phyloP scores from a whole-genome alignment of 1,284 basidiomycete genomes.

The Rhodofomes roseus region DNA sequence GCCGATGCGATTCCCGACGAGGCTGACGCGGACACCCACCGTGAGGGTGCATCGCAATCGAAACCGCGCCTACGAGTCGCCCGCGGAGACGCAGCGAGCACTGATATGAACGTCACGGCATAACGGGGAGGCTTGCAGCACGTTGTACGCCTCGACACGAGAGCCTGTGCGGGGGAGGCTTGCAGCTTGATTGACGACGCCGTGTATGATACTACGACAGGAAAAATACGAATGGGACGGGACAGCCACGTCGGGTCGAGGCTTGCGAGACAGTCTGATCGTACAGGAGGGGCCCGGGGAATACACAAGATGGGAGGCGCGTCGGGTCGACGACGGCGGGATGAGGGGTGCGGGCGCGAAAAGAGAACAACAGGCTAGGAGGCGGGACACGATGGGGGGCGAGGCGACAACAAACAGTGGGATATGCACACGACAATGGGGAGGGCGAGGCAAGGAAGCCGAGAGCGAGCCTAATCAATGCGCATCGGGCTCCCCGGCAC shows the following conservation, averaged over 20 bases:
- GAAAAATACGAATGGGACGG: not conserved
- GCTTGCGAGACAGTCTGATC: not conserved
- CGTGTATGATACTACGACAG: not conserved
- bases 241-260: not conserved
- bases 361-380: not conserved
- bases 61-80: too few species aligned
- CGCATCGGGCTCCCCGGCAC: slow-evolving; percentile 28
- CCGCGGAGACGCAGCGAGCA: too few species aligned
- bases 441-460: not conserved
- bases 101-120: too few species aligned
- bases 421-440: not conserved
- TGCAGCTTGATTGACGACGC: not conserved
- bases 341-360: not conserved
- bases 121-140: too few species aligned
- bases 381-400: not conserved
- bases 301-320: not conserved
- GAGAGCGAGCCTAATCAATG: slow-evolving; percentile 18
- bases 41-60: too few species aligned
- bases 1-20: too few species aligned
- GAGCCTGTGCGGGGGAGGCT: not conserved
- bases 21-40: too few species aligned
- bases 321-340: not conserved
- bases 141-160: not conserved
- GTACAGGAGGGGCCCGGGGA: not conserved
- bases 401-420: not conserved